Evolutionary conservation across 2,329 filamentous ascomycete species (phyloP).

Genomic region (Diaporthe vexans): DNA sequence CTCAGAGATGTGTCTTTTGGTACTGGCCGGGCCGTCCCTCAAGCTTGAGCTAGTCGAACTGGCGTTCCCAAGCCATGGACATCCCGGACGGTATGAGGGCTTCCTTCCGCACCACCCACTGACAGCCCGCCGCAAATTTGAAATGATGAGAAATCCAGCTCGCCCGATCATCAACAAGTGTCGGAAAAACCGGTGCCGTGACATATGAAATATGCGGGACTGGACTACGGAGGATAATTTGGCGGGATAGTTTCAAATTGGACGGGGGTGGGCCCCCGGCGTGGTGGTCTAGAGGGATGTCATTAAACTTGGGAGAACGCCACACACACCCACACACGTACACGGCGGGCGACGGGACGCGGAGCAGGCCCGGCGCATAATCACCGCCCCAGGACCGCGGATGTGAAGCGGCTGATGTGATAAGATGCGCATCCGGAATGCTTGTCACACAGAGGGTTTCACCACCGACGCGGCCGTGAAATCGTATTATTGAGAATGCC

Average conservation of each 20-base stretch:
- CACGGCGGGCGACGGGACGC: not conserved
- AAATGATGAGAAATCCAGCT: not conserved
- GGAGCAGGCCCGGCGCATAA: not conserved
- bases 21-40: not conserved
- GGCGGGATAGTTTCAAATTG: not conserved
- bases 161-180: not conserved
- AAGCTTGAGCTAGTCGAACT: not conserved
- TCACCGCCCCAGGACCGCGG: not conserved
- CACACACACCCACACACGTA: not conserved
- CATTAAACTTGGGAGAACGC: constrained; percentile 3
- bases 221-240: constrained; percentile 3
- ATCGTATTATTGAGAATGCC: not conserved
- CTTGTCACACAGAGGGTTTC: not conserved
- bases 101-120: not conserved
- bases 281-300: not conserved
- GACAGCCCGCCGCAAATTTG: not conserved
- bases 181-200: not conserved
- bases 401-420: constrained; percentile 25
- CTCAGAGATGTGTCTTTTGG: not conserved
- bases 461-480: not conserved
- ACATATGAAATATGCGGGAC: not conserved
- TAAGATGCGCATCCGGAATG: constrained; percentile 3
- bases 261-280: not conserved
- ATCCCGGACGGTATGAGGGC: not conserved
- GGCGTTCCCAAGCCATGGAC: not conserved